Evolutionary conservation across 208 protist genomes (phyloP).

Genomic region (Phytomonas francai): DNA sequence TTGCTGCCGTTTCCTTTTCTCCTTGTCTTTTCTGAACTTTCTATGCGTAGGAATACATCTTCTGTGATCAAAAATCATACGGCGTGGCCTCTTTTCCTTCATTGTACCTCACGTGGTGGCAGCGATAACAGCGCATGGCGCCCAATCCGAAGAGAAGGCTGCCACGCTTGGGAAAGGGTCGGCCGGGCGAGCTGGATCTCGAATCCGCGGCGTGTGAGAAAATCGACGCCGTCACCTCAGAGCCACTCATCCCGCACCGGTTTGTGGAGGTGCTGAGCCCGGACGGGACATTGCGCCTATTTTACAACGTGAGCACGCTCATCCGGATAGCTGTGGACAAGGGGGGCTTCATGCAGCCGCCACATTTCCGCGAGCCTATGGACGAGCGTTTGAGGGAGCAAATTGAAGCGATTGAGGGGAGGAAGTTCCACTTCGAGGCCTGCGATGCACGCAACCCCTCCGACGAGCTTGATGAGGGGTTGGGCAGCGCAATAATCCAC

Average conservation of each 20-base stretch:
- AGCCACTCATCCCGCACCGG: conserved; percentile 39
- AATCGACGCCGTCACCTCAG: conserved; percentile 77
- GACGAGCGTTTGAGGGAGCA: conserved; percentile 18
- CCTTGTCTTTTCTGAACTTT: not conserved
- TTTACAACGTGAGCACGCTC: conserved; percentile 81
- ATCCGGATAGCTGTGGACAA: conserved; percentile 73
- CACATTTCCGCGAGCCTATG: conserved; percentile 84
- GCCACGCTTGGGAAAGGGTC: not conserved
- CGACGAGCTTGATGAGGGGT: conserved; percentile 5
- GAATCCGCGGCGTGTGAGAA: conserved; percentile 51
- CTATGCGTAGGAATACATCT: too few relatives aligned
- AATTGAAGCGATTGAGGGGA: conserved; percentile 66
- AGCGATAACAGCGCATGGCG: not conserved
- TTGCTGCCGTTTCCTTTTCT: not conserved
- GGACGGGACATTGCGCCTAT: conserved; percentile 59
- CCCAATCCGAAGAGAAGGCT: not conserved
- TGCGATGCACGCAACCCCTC: conserved; percentile 17
- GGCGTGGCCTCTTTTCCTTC: not conserved
- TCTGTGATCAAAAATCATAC: too few relatives aligned
- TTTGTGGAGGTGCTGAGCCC: conserved; percentile 74
- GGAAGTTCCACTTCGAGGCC: conserved; percentile 55
- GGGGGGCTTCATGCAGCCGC: conserved; percentile 79
- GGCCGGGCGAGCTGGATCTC: conserved; percentile 24
- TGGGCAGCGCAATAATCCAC: conserved; percentile 37
- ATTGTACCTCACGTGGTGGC: not conserved